Percentiles rank a stretch among this genome's conserved stretches.
These are phyloP conservation scores for Silene latifolia DNA, from an alignment of 148 eudicot genomes.

Conservation along the genomic window DNA sequence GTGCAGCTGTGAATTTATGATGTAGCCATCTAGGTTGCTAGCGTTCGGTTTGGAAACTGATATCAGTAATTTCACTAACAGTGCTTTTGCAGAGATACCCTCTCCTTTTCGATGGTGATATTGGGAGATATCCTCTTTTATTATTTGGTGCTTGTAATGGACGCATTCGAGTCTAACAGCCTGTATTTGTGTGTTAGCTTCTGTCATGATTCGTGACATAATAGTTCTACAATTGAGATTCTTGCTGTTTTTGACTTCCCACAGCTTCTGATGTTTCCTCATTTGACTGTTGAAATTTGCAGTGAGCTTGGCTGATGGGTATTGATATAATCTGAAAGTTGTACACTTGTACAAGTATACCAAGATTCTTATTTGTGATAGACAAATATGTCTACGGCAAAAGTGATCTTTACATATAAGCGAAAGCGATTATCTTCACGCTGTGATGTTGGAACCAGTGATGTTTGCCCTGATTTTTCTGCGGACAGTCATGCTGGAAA, in stretches of 20 bases:
- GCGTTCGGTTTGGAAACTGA: too few species aligned
- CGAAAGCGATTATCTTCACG: conserved; percentile 50
- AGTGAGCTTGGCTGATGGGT: conserved; percentile 1
- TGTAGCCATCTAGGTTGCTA: too few species aligned
- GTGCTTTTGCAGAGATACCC: too few species aligned
- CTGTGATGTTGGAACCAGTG: conserved; percentile 25
- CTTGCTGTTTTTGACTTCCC: not conserved
- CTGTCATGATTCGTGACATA: not conserved
- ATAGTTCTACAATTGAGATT: not conserved
- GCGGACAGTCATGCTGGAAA: conserved; percentile 25
- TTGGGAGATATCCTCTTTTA: too few species aligned
- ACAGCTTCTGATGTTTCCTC: conserved; percentile 17
- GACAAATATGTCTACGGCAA: conserved; percentile 36
- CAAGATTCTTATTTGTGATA: conserved; percentile 14
- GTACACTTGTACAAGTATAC: conserved; percentile 2
- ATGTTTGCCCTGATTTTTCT: conserved; percentile 31
- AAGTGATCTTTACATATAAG: conserved; percentile 57
- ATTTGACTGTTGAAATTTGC: conserved; percentile 12
- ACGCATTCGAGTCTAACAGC: not conserved
- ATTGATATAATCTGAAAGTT: not conserved
- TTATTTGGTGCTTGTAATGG: not conserved
- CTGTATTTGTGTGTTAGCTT: not conserved
- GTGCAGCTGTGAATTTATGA: too few species aligned
- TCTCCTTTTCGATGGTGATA: too few species aligned
- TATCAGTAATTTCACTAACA: too few species aligned